These are phyloP conservation scores for Solanum phureja DNA, from an alignment of 257 asterid genomes.

Conservation along the genomic window DNA sequence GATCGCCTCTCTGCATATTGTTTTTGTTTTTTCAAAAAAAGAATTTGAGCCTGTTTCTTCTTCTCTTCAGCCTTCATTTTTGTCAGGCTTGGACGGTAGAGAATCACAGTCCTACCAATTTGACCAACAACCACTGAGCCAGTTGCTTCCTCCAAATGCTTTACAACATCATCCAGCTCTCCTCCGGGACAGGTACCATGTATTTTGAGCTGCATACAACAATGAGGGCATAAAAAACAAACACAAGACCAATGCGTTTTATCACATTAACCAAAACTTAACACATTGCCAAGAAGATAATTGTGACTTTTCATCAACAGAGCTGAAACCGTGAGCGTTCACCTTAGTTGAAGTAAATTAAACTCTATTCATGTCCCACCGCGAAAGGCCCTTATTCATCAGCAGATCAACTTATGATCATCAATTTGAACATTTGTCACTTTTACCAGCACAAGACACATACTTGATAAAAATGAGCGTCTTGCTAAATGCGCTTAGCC, in stretches of 20 bases:
- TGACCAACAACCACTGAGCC: slow-evolving; percentile 63
- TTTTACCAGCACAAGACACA: background rate
- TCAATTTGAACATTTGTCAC: background rate
- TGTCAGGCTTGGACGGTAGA: slow-evolving; percentile 77
- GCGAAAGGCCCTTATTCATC: background rate
- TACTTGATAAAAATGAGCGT: background rate
- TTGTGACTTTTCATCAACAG: background rate
- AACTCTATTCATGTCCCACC: background rate
- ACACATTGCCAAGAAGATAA: background rate
- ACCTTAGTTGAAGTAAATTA: background rate
- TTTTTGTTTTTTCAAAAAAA: slow-evolving; percentile 21
- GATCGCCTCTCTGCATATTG: slow-evolving; percentile 1
- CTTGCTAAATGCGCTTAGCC: background rate
- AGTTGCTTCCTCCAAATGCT: slow-evolving; percentile 56
- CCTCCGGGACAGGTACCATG: slow-evolving; percentile 68
- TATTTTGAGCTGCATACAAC: slow-evolving; percentile 53
- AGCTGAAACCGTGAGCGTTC: background rate
- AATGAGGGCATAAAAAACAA: background rate
- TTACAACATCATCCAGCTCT: slow-evolving; percentile 65
- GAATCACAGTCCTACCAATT: slow-evolving; percentile 88
- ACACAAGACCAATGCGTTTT: background rate
- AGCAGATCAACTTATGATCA: background rate
- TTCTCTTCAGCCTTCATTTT: slow-evolving; percentile 81
- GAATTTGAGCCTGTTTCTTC: slow-evolving; percentile 37
- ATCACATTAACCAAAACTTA: background rate